Evolutionary conservation across 352 stramenopile genomes (phyloP).

Genomic region (Phytophthora nicotianae): DNA sequence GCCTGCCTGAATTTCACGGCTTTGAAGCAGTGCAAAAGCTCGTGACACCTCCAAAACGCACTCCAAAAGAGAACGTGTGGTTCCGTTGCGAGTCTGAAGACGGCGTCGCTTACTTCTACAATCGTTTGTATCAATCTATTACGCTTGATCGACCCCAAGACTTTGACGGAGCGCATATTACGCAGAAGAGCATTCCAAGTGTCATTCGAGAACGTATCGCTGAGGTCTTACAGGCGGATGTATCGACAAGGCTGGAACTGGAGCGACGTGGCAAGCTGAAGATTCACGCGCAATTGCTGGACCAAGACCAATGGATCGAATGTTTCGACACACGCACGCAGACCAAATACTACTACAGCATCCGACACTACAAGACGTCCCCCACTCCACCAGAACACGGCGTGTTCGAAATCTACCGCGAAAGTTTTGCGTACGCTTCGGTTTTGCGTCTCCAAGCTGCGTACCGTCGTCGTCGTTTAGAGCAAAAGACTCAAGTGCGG

Average conservation of each 20-base stretch:
- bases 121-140: constrained; percentile 54
- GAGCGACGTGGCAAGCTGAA: constrained; percentile 53
- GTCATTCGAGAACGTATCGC: constrained; percentile 56
- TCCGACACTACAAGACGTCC: constrained; percentile 55
- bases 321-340: constrained; percentile 51
- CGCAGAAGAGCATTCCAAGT: constrained; percentile 43
- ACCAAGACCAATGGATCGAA: constrained; percentile 74
- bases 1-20: constrained; percentile 46
- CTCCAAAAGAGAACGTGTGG: constrained; percentile 65
- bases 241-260: constrained; percentile 52
- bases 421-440: constrained; percentile 58
- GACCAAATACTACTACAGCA: constrained; percentile 72
- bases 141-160: constrained; percentile 47
- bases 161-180: constrained; percentile 54
- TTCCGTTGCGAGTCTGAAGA: constrained; percentile 54
- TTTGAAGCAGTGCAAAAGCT: constrained; percentile 51
- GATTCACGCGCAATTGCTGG: constrained; percentile 46
- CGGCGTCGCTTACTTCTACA: constrained; percentile 68
- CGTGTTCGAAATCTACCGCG: constrained; percentile 50
- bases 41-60: constrained; percentile 50
- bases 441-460: constrained; percentile 64
- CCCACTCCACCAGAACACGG: constrained; percentile 43
- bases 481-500: constrained; percentile 51
- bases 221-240: constrained; percentile 46
- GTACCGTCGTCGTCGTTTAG: constrained; percentile 55